Evolutionary conservation across 768 basidiomycete species (phyloP).

Genomic region (Psilocybe sp.): DNA sequence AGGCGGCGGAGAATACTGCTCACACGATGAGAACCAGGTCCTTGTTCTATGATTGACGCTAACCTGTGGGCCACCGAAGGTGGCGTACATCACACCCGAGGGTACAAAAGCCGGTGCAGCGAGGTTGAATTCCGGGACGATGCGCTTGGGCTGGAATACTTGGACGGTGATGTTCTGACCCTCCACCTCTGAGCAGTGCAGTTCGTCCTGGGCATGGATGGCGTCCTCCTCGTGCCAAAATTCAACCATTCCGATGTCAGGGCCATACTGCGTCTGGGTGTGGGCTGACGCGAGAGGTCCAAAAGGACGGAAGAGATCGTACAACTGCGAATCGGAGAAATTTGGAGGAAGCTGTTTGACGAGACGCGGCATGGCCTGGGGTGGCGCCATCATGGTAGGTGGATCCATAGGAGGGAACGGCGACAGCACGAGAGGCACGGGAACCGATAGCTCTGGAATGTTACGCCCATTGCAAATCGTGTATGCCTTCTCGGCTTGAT

Average conservation of each 20-base stretch:
- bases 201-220: conserved; percentile 68
- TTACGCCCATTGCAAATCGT: conserved; percentile 78
- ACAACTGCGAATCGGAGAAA: conserved; percentile 71
- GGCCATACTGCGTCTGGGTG: conserved; percentile 71
- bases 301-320: conserved; percentile 80
- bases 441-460: conserved; percentile 57
- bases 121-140: conserved; percentile 66
- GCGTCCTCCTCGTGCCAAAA: conserved; percentile 90
- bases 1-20: conserved; percentile 70
- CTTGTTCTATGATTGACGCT: not conserved
- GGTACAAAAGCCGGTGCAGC: conserved; percentile 79
- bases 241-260: conserved; percentile 77
- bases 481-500: conserved; percentile 81
- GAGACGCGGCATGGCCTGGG: conserved; percentile 73
- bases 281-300: conserved; percentile 81
- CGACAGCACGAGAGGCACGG: conserved; percentile 66
- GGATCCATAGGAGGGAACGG: conserved; percentile 82
- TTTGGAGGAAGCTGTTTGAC: conserved; percentile 79
- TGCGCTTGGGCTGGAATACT: conserved; percentile 66
- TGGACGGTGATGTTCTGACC: conserved; percentile 86
- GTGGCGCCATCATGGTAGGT: conserved; percentile 71
- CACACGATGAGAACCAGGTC: not conserved
- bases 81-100: conserved; percentile 52
- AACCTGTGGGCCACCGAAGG: conserved; percentile 48
- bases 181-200: conserved; percentile 82